Base-by-base conservation (phyloP, 2,329 filamentous ascomycete species). In the Trichothecium roseum region DNA sequence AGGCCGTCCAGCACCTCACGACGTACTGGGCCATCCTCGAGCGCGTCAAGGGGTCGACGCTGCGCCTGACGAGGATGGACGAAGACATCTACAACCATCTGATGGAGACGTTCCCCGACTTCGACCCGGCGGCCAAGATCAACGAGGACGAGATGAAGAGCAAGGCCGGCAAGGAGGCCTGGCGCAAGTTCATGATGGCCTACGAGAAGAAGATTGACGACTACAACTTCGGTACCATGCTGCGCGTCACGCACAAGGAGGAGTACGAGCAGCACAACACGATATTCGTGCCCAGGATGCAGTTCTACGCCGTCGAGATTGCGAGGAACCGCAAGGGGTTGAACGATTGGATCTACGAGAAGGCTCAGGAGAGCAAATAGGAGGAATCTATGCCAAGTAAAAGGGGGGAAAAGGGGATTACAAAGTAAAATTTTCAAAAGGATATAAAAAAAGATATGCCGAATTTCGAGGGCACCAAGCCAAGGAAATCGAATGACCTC, bases 21-120 rank as follows among this genome's bases (percentile, higher is more conserved):
- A 95, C 89, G 33, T 96, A 98, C 72, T 98, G 89, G 89, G 71
- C 80, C 35, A 89, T 98, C 54, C 83, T 98, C 50, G 83, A 95
- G 62, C 86, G 82, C 56, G 76, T 94, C 47, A 84, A 77, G 49
- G 91, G 89, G 47, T 94, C 87, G n/a, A 68, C 79, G 43, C 70
- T 98, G 40, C 84, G 86, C 42, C 75, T 98, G 43, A 98, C 91
- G 42, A 91, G 89, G 66, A 74, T 93, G 51, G 91, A 98, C 63
- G 81, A 96, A 56, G 87, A 95, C 30, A 98, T 98, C 60, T 79
- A 84, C 62, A 81, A 84, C 46, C 86, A 95, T 62, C 83, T 98
- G 50, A 79, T 79, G 60, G 68, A 70, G 44, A 84, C 86, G 34
- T 96, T 98, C 52, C 91, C 91, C 45, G 91, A 96, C 20, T 93